phyloP scores from a whole-genome alignment of 164 flowering plant species.

The Berberis vulgaris region DNA sequence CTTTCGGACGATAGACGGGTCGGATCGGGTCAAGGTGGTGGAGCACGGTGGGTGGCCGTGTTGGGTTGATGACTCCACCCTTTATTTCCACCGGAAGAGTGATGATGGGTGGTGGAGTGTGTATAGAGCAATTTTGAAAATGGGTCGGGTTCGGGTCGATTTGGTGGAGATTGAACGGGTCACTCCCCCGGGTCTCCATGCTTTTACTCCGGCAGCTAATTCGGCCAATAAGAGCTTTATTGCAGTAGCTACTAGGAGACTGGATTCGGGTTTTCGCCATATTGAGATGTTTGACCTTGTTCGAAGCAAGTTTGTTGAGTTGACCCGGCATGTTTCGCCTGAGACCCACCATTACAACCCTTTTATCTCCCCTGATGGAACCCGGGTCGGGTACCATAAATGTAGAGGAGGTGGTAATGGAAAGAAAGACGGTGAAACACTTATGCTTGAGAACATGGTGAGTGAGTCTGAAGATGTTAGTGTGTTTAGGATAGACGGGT shows the following conservation, averaged over 20 bases:
- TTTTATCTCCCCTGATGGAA: slow-evolving; percentile 57
- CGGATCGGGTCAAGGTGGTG: slow-evolving; percentile 49
- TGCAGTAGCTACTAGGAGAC: slow-evolving; percentile 75
- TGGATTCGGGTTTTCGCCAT: slow-evolving; percentile 56
- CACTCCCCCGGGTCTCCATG: slow-evolving; percentile 85
- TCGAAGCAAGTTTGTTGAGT: slow-evolving; percentile 34
- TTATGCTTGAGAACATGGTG: slow-evolving; percentile 46
- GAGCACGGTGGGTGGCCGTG: slow-evolving; percentile 92
- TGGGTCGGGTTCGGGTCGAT: slow-evolving; percentile 12
- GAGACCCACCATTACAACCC: slow-evolving; percentile 72
- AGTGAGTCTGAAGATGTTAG: slow-evolving; percentile 38
- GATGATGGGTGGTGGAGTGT: slow-evolving; percentile 80
- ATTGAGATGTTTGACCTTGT: slow-evolving; percentile 55
- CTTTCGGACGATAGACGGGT: slow-evolving; percentile 59
- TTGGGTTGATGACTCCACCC: slow-evolving; percentile 66
- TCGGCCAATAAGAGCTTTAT: slow-evolving; percentile 37
- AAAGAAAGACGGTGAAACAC: slow-evolving; percentile 12
- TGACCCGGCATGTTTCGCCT: slow-evolving; percentile 54
- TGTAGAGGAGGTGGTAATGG: slow-evolving; percentile 41
- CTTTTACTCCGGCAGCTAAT: slow-evolving; percentile 79
- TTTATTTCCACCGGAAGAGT: slow-evolving; percentile 65
- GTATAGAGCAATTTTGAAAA: slow-evolving; percentile 37
- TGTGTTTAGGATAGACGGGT: slow-evolving; percentile 65
- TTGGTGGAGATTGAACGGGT: slow-evolving; percentile 47
- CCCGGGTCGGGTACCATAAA: slow-evolving; percentile 64